Conservation (phyloP, 495 filamentous ascomycete genomes). For the Talaromyces trachyspermus region DNA sequence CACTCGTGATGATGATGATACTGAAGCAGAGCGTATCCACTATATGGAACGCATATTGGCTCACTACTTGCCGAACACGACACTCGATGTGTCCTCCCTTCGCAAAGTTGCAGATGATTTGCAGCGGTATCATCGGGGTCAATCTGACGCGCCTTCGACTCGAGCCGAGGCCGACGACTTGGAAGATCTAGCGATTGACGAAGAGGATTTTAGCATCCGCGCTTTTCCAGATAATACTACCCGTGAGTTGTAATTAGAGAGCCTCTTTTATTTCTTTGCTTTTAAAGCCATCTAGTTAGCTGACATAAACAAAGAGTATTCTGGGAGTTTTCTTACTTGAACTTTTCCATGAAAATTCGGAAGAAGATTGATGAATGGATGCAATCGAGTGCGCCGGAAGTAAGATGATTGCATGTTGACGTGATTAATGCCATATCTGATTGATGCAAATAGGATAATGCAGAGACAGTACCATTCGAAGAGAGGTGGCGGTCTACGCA, state of each 20-base stretch:
- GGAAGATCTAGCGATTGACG: slow-evolving; percentile 37
- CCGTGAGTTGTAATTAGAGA: slow-evolving; percentile 22
- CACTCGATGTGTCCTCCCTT: slow-evolving; percentile 37
- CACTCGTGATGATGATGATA: slow-evolving; percentile 36
- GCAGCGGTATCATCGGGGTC: slow-evolving; percentile 27
- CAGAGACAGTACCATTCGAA: slow-evolving; percentile 37
- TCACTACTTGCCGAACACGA: slow-evolving; percentile 36
- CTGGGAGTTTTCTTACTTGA: slow-evolving; percentile 47
- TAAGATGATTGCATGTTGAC: slow-evolving; percentile 12
- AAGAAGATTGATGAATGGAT: slow-evolving; percentile 44
- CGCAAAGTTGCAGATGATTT: slow-evolving; percentile 34
- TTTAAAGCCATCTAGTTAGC: not conserved
- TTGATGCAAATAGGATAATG: slow-evolving; percentile 24
- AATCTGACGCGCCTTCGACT: slow-evolving; percentile 27
- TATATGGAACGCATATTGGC: slow-evolving; percentile 39
- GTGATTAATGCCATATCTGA: not conserved
- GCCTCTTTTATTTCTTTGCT: not conserved
- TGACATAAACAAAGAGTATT: slow-evolving; percentile 32
- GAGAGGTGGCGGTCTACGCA: slow-evolving; percentile 44
- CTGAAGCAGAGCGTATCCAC: slow-evolving; percentile 36
- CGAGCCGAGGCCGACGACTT: slow-evolving; percentile 31
- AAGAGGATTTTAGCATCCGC: slow-evolving; percentile 40
- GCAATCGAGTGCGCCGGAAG: slow-evolving; percentile 36
- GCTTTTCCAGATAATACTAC: slow-evolving; percentile 41
- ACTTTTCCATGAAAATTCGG: slow-evolving; percentile 44